These are phyloP conservation scores for Penicillium vulpinum DNA, from an alignment of 2,329 filamentous ascomycete genomes.

Conservation along the genomic window DNA sequence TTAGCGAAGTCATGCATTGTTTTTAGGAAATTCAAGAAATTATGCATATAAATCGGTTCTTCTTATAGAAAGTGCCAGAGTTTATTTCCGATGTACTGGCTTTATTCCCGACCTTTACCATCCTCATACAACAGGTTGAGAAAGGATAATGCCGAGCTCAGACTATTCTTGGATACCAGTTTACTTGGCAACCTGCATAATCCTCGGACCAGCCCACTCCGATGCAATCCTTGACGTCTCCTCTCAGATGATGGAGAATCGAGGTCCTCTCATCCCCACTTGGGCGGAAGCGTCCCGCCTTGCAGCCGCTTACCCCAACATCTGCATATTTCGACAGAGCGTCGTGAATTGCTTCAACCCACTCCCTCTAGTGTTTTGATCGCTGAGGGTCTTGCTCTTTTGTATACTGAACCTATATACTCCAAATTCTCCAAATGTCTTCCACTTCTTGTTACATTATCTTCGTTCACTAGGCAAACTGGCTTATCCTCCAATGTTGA, in stretches of 20 bases:
- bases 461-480: too few species aligned
- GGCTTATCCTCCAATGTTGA: not conserved
- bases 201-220: not conserved
- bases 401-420: not conserved
- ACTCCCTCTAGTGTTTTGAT: too few species aligned
- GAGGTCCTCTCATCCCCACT: not conserved
- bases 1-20: not conserved
- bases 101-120: too few species aligned
- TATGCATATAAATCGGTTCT: not conserved
- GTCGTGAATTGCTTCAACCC: too few species aligned
- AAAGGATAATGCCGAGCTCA: not conserved
- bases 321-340: too few species aligned
- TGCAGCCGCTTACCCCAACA: not conserved
- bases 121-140: not conserved
- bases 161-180: not conserved
- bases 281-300: slow-evolving; percentile 2
- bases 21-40: not conserved
- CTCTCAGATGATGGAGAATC: not conserved
- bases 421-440: not conserved
- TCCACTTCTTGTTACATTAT: not conserved
- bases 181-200: not conserved
- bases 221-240: not conserved
- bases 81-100: too few species aligned
- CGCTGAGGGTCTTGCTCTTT: not conserved
- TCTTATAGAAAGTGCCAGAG: not conserved